A percentile compares a stretch with the other conserved stretches of the same genome.
These are phyloP conservation scores for Eremothecium sinecaudum DNA, from an alignment of 1,139 yeast species.

Conservation along the genomic window DNA sequence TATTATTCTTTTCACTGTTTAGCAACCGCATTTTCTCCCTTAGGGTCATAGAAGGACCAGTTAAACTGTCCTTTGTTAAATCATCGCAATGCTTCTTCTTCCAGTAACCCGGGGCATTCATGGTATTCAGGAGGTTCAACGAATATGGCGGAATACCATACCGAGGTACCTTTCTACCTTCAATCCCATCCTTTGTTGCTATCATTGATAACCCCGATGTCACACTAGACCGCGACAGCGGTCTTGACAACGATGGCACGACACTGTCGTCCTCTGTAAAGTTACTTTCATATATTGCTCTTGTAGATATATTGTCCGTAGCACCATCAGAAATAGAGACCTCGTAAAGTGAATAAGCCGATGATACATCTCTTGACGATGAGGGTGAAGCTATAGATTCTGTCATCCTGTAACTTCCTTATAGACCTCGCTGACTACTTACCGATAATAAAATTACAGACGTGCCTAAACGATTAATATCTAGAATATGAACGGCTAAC, in stretches of 20 bases:
- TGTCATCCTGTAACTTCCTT: no score
- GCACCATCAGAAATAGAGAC: conserved; percentile 11
- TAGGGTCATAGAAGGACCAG: conserved; percentile 24
- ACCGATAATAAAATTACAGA: no score
- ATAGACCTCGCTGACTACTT: no score
- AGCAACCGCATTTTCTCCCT: conserved; percentile 24
- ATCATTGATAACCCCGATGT: conserved; percentile 61
- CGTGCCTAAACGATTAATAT: no score
- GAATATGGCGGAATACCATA: conserved; percentile 35
- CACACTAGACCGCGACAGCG: conserved; percentile 51
- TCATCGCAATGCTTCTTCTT: conserved; percentile 10
- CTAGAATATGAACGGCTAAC: no score
- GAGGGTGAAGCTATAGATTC: conserved; percentile 10
- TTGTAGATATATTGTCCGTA: conserved; percentile 19
- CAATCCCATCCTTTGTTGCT: conserved; percentile 65
- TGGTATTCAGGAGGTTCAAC: conserved; percentile 27
- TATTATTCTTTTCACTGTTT: conserved; percentile 15
- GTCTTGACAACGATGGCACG: conserved; percentile 34
- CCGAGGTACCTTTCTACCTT: conserved; percentile 49
- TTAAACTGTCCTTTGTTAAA: conserved; percentile 14
- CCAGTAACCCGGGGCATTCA: conserved; percentile 19
- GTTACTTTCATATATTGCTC: conserved; percentile 21
- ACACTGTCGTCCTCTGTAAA: conserved; percentile 13
- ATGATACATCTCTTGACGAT: conserved; percentile 19
- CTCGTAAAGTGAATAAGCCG: conserved; percentile 18